Conservation (phyloP, 2,329 filamentous ascomycete species). For the Beauveria caledonica region DNA sequence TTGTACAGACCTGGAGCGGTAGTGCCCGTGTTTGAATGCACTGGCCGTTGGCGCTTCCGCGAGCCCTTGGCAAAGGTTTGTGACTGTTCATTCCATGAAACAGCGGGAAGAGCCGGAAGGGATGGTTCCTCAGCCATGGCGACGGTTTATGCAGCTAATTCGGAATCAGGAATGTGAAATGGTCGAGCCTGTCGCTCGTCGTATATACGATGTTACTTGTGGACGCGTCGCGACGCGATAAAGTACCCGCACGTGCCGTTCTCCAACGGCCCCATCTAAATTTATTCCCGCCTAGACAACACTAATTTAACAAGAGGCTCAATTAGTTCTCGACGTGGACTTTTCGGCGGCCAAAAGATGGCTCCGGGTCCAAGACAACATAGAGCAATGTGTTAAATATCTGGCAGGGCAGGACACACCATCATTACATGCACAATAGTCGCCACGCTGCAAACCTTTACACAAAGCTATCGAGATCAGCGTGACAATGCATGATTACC, state of each 20-base stretch:
- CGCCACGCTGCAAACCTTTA: too few species aligned
- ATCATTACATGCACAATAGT: too few species aligned
- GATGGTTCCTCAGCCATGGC: conserved; percentile 35
- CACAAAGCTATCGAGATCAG: not conserved
- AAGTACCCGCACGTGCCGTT: conserved; percentile 1
- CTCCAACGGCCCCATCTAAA: not conserved
- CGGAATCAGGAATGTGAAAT: not conserved
- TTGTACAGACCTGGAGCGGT: conserved; percentile 26
- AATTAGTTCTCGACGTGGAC: too few species aligned
- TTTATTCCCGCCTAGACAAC: too few species aligned
- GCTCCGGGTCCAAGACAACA: too few species aligned
- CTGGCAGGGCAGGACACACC: too few species aligned
- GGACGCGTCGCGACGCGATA: conserved; percentile 9
- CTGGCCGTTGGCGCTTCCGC: conserved; percentile 33
- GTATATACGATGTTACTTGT: not conserved
- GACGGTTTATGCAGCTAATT: not conserved
- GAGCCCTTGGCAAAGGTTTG: conserved; percentile 32
- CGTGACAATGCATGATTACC: not conserved
- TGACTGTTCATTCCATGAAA: conserved; percentile 31
- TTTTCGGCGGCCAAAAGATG: too few species aligned
- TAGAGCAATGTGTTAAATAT: too few species aligned
- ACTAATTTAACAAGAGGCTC: too few species aligned
- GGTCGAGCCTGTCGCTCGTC: not conserved
- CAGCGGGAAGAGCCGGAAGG: conserved; percentile 30
- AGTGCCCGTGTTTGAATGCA: conserved; percentile 8